These are phyloP conservation scores for Dioscorea alata DNA, from an alignment of 106 monocot genomes.

Conservation along the genomic window DNA sequence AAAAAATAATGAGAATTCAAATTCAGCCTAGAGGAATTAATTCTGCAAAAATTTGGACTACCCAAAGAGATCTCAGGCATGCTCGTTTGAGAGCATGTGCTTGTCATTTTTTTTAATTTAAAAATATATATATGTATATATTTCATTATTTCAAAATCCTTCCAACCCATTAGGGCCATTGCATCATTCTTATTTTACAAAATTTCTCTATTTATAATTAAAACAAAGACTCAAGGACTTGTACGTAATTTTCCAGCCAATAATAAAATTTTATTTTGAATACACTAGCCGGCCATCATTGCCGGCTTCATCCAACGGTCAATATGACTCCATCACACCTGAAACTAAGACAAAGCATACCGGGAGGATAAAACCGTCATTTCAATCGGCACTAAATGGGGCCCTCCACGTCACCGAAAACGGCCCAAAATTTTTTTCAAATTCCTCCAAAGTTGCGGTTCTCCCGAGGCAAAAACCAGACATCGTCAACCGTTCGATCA, in stretches of 20 bases:
- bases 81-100: too few species aligned
- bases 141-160: too few species aligned
- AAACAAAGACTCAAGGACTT: background rate
- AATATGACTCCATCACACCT: background rate
- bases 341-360: background rate
- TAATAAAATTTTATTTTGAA: background rate
- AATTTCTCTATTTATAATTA: too few species aligned
- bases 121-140: too few species aligned
- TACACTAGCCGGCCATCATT: background rate
- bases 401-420: background rate
- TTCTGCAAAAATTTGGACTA: too few species aligned
- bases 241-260: background rate
- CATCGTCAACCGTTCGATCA: background rate
- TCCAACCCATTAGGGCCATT: too few species aligned
- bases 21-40: too few species aligned
- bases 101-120: too few species aligned
- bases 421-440: background rate
- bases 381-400: background rate
- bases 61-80: too few species aligned
- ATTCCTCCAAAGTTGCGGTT: background rate
- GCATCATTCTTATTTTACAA: too few species aligned
- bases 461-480: background rate
- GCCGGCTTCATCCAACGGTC: background rate
- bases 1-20: too few species aligned
- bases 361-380: background rate